Evolutionary conservation across 768 basidiomycete genomes (phyloP), one percentile per base, ranked within the genome.

Genomic region (Leccinum disarticulatum): DNA sequence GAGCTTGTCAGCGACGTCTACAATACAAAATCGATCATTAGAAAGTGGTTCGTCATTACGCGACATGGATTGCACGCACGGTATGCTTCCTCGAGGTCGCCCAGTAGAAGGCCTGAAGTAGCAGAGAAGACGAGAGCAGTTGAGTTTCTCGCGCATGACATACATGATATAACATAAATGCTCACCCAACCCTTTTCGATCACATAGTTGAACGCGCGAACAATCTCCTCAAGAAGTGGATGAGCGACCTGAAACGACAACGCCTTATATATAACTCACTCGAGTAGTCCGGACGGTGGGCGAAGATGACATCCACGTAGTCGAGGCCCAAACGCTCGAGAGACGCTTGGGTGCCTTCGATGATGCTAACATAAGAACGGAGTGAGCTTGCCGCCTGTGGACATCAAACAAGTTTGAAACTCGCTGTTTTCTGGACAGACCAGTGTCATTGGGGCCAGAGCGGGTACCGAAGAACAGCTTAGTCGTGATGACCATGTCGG

Each of bases 381-480:
- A 66, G 55, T 22, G 1, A 41, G 47, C 47, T 35, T 15, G 6
- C 38, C 38, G 17, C 6, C 14, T 28, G 22, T 14, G 25, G 25
- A 53, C 5, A n/a, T 14, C 19, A 48, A 22, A 10, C 30, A 41
- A 41, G 8, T 17, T 13, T 41, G 9, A 25, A 22, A 63, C 73
- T 33, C 1, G 68, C 73, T 73, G 71, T 58, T 70, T 71, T 54
- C 70, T 70, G 13, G 73, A 78, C 7, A 78, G 57, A 59, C 74
- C 76, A 7, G 62, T 68, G 52, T 76, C 76, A 52, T 80, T 81
- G 10, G 79, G 81, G 56, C 81, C 81, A 17, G 68, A 65, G 33
- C 79, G 71, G 30, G 80, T 79, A 35, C 85, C 85, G 62, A 84
- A 85, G 75, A 80, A 86, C 63, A 86, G 36, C 63, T 86, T 86